Conservation (phyloP, 2,329 filamentous ascomycete species). For the Talaromyces sp. region DNA sequence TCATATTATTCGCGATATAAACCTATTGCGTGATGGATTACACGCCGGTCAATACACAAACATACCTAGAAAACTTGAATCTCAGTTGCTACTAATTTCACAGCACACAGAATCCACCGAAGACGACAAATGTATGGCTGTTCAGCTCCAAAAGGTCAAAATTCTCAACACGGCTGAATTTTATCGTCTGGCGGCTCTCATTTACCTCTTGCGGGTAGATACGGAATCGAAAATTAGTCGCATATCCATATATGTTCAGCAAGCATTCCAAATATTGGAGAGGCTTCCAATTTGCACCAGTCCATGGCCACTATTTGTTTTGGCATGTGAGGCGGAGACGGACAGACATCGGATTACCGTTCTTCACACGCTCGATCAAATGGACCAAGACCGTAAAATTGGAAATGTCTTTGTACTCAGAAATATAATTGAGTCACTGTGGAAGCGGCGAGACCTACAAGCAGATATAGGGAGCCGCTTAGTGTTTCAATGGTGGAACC, state of each 20-base stretch:
- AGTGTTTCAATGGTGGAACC: background rate
- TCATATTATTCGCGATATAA: background rate
- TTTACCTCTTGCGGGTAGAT: background rate
- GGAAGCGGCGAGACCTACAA: conserved; percentile 5
- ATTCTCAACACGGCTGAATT: background rate
- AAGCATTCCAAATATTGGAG: conserved; percentile 1
- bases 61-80: background rate
- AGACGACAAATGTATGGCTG: no score
- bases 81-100: background rate
- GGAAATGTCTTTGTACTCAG: conserved; percentile 8
- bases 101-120: background rate
- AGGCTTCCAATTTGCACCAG: conserved; percentile 5
- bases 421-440: conserved; percentile 1
- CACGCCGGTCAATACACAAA: background rate
- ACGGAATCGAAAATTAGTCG: background rate
- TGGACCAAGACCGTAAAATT: conserved; percentile 8
- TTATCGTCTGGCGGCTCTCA: background rate
- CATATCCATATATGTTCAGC: background rate
- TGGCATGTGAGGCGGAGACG: conserved; percentile 3
- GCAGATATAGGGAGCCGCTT: background rate
- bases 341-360: conserved; percentile 4
- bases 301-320: conserved; percentile 8
- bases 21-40: conserved; percentile 1
- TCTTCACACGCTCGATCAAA: conserved; percentile 1
- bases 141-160: no score